Evolutionary conservation across 805 yeast species (phyloP).

Genomic region (Millerozyma acaciae): DNA sequence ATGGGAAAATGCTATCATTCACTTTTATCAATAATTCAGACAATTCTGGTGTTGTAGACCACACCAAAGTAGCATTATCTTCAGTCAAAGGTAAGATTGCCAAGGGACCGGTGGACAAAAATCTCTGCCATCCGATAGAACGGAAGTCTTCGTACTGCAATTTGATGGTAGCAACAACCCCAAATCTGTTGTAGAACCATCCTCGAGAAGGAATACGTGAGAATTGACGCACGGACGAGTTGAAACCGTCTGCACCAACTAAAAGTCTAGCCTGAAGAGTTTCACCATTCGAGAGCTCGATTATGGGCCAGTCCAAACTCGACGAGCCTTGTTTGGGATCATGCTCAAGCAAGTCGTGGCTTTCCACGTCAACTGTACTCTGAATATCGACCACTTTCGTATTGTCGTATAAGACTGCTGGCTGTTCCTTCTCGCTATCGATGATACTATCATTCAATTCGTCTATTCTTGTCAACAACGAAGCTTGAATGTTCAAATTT

Average conservation of each 20-base stretch:
- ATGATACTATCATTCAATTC: conserved; percentile 19
- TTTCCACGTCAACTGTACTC: conserved; percentile 10
- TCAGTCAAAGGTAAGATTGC: conserved; percentile 89
- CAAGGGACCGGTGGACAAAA: conserved; percentile 86
- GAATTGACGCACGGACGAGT: conserved; percentile 83
- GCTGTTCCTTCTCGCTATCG: conserved; percentile 14
- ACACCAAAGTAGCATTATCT: conserved; percentile 84
- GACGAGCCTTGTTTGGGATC: conserved; percentile 17
- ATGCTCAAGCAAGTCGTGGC: conserved; percentile 17
- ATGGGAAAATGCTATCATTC: conserved; percentile 59
- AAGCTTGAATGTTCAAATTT: conserved; percentile 76
- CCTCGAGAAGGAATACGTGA: conserved; percentile 85
- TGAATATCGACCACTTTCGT: conserved; percentile 62
- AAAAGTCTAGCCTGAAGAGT: conserved; percentile 64
- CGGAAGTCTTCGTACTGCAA: conserved; percentile 69
- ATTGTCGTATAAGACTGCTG: conserved; percentile 50
- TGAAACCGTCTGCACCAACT: conserved; percentile 94
- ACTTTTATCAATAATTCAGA: conserved; percentile 59
- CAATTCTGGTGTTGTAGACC: conserved; percentile 82
- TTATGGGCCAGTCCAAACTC: conserved; percentile 68
- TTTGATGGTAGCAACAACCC: conserved; percentile 87
- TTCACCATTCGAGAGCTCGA: conserved; percentile 64
- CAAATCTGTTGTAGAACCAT: conserved; percentile 85
- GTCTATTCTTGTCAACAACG: conserved; percentile 50
- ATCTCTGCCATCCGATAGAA: conserved; percentile 88